Evolutionary conservation across 768 basidiomycete genomes (phyloP).

Genomic region (Suillus paluster): DNA sequence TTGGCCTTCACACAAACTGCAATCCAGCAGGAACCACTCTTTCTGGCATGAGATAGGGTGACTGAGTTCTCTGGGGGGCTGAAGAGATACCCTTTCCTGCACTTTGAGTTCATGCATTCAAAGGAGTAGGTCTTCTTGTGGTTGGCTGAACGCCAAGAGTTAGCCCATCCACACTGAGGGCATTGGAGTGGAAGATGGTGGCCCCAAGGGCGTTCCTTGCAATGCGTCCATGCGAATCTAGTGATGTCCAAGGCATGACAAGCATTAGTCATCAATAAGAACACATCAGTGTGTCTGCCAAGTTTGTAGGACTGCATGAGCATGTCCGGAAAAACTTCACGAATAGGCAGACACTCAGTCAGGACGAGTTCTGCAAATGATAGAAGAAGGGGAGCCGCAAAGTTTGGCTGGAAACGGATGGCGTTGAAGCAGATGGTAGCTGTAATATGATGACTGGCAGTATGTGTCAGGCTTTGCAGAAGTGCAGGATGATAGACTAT

Average conservation of each 20-base stretch:
- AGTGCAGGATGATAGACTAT: no score
- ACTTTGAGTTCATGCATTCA: background rate
- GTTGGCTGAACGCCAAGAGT: background rate
- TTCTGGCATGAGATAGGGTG: background rate
- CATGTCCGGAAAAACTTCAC: background rate
- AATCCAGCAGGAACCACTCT: background rate
- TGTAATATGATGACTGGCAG: background rate
- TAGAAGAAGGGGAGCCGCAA: background rate
- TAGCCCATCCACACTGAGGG: constrained; percentile 1
- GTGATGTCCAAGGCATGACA: background rate
- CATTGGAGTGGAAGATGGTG: constrained; percentile 4
- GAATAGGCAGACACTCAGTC: background rate
- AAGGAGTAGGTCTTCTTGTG: background rate
- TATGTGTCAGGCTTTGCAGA: no score
- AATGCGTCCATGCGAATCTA: constrained; percentile 1
- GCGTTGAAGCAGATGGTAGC: background rate
- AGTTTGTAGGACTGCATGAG: background rate
- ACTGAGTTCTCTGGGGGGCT: background rate
- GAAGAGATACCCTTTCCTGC: background rate
- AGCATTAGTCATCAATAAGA: background rate
- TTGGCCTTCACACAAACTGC: background rate
- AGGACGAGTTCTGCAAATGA: background rate
- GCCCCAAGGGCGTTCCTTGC: background rate
- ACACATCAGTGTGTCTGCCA: background rate
- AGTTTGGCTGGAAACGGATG: background rate